Evolutionary conservation across 176 grass and related monocot species (phyloP).

Genomic region (Paspalum vaginatum): DNA sequence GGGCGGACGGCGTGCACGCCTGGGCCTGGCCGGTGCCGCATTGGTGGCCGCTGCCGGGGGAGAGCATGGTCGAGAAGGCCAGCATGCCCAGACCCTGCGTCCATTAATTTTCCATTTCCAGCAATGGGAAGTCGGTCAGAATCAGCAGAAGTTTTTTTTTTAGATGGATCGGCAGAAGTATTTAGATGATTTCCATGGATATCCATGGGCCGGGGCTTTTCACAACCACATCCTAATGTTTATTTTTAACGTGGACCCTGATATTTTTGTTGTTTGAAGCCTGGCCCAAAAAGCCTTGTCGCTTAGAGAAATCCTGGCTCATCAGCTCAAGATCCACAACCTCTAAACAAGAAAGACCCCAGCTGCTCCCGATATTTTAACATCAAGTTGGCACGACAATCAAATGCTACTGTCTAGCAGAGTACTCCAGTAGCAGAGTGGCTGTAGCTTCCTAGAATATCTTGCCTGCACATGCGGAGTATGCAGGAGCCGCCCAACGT

Average conservation of each 20-base stretch:
- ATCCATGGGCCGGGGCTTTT: not conserved
- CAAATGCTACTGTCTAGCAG: not conserved
- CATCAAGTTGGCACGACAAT: not conserved
- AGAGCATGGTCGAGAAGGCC: constrained; percentile 49
- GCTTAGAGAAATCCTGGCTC: not conserved
- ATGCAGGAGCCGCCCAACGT: too few species aligned
- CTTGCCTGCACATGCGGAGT: too few species aligned
- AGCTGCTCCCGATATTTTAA: not conserved
- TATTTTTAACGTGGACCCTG: too few species aligned
- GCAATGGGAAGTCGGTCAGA: too few species aligned
- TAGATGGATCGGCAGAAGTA: too few species aligned
- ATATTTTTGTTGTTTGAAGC: not conserved
- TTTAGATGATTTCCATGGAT: not conserved
- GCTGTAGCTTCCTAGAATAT: not conserved
- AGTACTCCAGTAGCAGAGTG: too few species aligned
- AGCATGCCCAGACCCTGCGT: constrained; percentile 55
- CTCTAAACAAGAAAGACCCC: too few species aligned
- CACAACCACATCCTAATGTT: too few species aligned
- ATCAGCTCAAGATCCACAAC: not conserved
- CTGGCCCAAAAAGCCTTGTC: not conserved
- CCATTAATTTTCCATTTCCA: not conserved
- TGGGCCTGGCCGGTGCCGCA: constrained; percentile 4
- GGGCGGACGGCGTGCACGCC: constrained; percentile 22
- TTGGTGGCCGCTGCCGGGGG: not conserved
- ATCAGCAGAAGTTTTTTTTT: too few species aligned